Evolutionary conservation across 345 rosid genomes (phyloP), one percentile per base, ranked within the genome.

Genomic region (Arabis alpina): DNA sequence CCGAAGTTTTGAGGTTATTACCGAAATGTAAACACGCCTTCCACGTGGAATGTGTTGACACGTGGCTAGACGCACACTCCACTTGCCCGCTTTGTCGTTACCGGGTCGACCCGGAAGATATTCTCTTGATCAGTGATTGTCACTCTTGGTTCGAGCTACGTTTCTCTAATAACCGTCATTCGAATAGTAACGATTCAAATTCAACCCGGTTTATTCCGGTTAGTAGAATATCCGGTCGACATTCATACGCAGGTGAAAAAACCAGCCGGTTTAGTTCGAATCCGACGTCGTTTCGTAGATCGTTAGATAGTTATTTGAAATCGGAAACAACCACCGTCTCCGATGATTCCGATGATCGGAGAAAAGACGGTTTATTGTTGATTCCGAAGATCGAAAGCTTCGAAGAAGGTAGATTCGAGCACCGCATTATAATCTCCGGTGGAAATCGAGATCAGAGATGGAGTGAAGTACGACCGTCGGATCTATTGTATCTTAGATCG

Each of bases 1-100:
- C 72, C 1, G 96, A 93, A 52, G 85, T 88, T 3, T 66, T 93
- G 7, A 52, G 89, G 59, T 77, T 93, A 40, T 54, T 90, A 1
- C 98, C 98, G 16, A 93, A 90, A 76, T 93, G 98, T 70, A 85
- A 86, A 74, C 98, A 93, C 67, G 98, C 96, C 1, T 93, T 93
- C 71, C 98, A 93, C 68, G 92, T 88, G 37, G 97, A 93, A 58
- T 90, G 98, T 59, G 91, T 93, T 23, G 98, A 90, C 69, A 90
- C 96, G 25, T 93, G 98, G 98, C 97, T 93, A 9, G 98, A 93
- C 64, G 91, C 87, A 1, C 98, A 90, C 54, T 93, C 97, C 28
- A 90, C 97, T 11, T 93, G 98, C 58, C 98, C 98, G 40, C 96
- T 93, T 34, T 93, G 98, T 66, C 90, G 98, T 24, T 82, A 78